Conservation (phyloP, 2,329 filamentous ascomycete species). For the Penicillium verrucosum region DNA sequence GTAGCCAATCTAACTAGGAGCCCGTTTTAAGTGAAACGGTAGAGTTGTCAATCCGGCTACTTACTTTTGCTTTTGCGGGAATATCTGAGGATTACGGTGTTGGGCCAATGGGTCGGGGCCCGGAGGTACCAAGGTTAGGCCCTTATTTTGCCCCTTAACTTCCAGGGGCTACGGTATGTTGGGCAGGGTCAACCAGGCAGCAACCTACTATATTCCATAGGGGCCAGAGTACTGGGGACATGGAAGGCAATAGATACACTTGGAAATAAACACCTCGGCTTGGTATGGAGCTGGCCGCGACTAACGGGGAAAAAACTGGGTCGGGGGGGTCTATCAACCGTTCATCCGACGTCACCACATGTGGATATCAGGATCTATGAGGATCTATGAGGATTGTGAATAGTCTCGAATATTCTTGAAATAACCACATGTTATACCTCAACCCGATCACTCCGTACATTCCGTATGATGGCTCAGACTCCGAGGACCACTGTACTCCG, state of each 20-base stretch:
- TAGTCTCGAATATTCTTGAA: neutral
- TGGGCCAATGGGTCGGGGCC: neutral
- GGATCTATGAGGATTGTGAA: conserved; percentile 4
- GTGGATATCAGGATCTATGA: conserved; percentile 14
- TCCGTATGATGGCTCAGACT: neutral
- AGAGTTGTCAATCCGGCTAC: conserved; percentile 4
- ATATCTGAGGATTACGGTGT: neutral
- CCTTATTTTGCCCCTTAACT: neutral
- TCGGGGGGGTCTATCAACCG: conserved; percentile 10
- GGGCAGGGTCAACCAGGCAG: conserved; percentile 1
- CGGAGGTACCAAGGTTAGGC: neutral
- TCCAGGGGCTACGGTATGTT: neutral
- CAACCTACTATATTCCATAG: neutral
- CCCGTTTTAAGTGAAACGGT: neutral
- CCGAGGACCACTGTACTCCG: conserved; percentile 22
- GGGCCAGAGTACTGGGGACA: neutral
- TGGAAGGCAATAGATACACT: conserved; percentile 8
- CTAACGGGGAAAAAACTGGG: conserved; percentile 21
- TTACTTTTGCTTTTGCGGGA: neutral
- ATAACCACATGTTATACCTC: neutral
- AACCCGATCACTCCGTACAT: neutral
- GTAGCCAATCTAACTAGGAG: neutral
- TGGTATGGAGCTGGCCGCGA: conserved; percentile 5
- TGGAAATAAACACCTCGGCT: conserved; percentile 16
- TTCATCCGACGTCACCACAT: conserved; percentile 20